phyloP scores from a whole-genome alignment of 2,329 filamentous ascomycete genomes.

The Aureobasidium lini region DNA sequence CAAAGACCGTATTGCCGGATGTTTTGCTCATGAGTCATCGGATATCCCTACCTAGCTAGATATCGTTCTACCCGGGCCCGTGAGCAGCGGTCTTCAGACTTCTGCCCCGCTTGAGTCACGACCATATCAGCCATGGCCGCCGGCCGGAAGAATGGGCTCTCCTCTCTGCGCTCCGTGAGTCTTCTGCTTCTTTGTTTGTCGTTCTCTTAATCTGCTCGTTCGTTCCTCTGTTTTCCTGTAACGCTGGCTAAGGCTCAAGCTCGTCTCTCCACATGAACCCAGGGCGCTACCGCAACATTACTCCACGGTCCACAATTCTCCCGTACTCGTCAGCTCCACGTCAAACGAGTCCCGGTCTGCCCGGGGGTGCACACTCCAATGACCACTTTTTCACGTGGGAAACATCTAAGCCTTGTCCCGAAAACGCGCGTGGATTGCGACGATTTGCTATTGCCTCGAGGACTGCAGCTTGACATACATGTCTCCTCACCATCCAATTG shows the following conservation, averaged over 20 bases:
- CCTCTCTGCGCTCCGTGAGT: constrained; percentile 5
- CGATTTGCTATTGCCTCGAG: not conserved
- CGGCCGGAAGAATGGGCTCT: not conserved
- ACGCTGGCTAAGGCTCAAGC: not conserved
- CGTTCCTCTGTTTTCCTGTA: not conserved
- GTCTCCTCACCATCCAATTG: too few relatives aligned
- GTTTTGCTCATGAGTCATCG: not conserved
- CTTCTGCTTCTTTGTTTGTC: not conserved
- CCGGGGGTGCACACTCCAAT: not conserved
- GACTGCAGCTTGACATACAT: too few relatives aligned
- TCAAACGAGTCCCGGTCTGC: not conserved
- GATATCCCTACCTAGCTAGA: not conserved
- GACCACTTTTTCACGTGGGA: not conserved
- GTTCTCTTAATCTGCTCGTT: not conserved
- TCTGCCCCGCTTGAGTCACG: not conserved
- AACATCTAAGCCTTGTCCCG: not conserved
- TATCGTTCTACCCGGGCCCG: not conserved
- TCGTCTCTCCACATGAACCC: not conserved
- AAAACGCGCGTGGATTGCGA: not conserved
- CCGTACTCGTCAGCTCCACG: constrained; percentile 8
- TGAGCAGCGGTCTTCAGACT: not conserved
- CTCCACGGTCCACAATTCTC: constrained; percentile 8
- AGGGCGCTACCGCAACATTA: not conserved
- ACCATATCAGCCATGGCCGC: not conserved
- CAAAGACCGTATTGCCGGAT: not conserved